Evolutionary conservation across 768 basidiomycete genomes (phyloP).

Genomic region (Tylopilus vinaceipallidus): DNA sequence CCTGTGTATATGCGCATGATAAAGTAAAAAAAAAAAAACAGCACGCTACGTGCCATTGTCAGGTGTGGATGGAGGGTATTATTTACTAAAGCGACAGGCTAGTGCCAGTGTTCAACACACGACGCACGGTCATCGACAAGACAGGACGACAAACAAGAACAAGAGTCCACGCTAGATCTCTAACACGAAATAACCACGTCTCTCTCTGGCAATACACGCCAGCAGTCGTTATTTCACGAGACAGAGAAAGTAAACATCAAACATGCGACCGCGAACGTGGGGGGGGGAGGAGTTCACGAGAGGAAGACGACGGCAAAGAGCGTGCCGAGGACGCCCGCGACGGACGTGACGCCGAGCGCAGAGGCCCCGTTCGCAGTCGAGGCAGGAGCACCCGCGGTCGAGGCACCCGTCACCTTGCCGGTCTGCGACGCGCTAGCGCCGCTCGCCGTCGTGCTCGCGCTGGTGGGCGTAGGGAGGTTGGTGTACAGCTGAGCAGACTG

Average conservation of each 20-base stretch:
- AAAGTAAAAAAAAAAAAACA: too few relatives aligned
- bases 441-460: not conserved
- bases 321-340: conserved; percentile 32
- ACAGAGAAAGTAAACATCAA: too few relatives aligned
- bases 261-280: too few relatives aligned
- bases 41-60: conserved; percentile 17
- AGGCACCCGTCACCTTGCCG: conserved; percentile 6
- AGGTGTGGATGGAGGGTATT: conserved; percentile 15
- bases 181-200: too few relatives aligned
- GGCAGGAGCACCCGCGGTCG: conserved; percentile 18
- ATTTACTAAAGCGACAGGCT: conserved; percentile 19
- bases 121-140: conserved; percentile 6
- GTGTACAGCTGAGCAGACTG: conserved; percentile 37
- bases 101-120: conserved; percentile 28
- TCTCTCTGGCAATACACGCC: too few relatives aligned
- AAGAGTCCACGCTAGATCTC: conserved; percentile 12
- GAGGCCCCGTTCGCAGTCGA: conserved; percentile 20
- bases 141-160: not conserved
- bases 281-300: too few relatives aligned
- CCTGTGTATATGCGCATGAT: not conserved
- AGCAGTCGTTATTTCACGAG: too few relatives aligned
- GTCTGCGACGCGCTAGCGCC: not conserved
- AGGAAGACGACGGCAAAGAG: conserved; percentile 35
- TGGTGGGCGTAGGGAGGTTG: conserved; percentile 14
- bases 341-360: conserved; percentile 28